Base-by-base conservation (phyloP, 2,329 filamentous ascomycete species). In the Claviceps citrina region DNA sequence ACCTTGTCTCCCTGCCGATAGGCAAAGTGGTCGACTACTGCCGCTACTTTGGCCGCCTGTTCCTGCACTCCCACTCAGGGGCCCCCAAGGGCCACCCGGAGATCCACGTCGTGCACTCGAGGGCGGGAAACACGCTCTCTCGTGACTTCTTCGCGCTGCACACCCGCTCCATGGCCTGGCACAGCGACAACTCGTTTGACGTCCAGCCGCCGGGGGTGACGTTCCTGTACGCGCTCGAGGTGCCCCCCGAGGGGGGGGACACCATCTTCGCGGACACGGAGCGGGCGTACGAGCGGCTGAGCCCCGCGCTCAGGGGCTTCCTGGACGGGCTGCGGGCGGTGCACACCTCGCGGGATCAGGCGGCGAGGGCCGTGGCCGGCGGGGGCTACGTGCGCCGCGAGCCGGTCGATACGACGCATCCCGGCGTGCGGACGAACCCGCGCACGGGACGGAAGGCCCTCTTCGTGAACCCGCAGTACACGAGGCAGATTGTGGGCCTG, bases 181-280 rank as follows among this genome's bases (percentile, higher is more conserved):
- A 89, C 59, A 79, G 75, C 0, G 84, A 91, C 48, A 79, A 89
- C 2, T 81, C 78, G 1, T 91, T 86, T 53, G 84, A 91, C 60
- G 65, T 71, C 47, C 84, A 93, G 59, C 83, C 84, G 4, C 83
- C 84, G 0, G 82, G 83, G 31, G 89, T 83, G 0, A 89, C 84
- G 0, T 89, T 91, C 61, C 59, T 91, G 35, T 89, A 87, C 54
- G 66, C 83, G 36, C 69, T 93, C 12, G 84, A 91, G 52, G 76
- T 74, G 20, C 84, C 84, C 1, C 64, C 69, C 28, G 75, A 72
- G 0, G 84, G 84, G 8, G 44, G 44, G 7, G 44, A 44, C 25
- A 54, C 51, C 16, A 40, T 49, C 12, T 46, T 52, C 16, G 52
- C 44, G 34, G 49, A 47, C 10, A 44, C 44, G 18, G 46, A 45